phyloP scores from a whole-genome alignment of 2,329 filamentous ascomycete genomes.

The Dactylellina haptotyla region DNA sequence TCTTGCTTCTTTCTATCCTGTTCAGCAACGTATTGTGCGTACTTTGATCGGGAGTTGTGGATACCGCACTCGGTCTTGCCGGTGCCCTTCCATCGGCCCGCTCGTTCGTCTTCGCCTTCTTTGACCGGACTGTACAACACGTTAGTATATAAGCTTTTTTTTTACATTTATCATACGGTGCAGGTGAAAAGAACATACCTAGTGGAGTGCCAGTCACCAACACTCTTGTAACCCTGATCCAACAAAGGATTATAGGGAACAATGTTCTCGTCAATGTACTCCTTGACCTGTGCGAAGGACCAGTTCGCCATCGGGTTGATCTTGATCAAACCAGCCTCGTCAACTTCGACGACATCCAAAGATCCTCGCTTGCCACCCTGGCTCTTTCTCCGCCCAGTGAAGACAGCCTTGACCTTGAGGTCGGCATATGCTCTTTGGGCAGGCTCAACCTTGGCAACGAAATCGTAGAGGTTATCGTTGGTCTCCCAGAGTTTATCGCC shows the following conservation, averaged over 20 bases:
- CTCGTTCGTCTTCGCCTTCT: constrained; percentile 92
- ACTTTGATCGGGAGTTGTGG: constrained; percentile 95
- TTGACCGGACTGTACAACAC: constrained; percentile 72
- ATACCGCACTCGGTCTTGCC: constrained; percentile 98
- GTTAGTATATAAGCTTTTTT: constrained; percentile 42
- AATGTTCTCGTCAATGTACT: constrained; percentile 83
- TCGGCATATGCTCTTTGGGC: constrained; percentile 89
- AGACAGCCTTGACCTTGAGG: constrained; percentile 85
- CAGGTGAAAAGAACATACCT: constrained; percentile 59
- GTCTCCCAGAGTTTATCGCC: constrained; percentile 85
- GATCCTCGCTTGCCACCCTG: constrained; percentile 92
- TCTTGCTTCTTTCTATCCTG: constrained; percentile 75
- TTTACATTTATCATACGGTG: background rate
- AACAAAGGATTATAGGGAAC: constrained; percentile 95
- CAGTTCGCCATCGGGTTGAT: constrained; percentile 97
- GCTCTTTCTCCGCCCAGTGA: constrained; percentile 89
- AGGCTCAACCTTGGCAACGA: constrained; percentile 96
- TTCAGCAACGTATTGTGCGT: constrained; percentile 82
- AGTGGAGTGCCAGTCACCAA: constrained; percentile 98
- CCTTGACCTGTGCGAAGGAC: constrained; percentile 87
- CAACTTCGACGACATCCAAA: constrained; percentile 90
- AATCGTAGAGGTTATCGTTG: constrained; percentile 92
- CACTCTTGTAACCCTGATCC: constrained; percentile 94
- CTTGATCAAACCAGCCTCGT: constrained; percentile 92
- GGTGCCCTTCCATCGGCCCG: constrained; percentile 96